These are phyloP conservation scores for Rhypophila decipiens DNA, from an alignment of 495 filamentous ascomycete genomes.

Conservation along the genomic window DNA sequence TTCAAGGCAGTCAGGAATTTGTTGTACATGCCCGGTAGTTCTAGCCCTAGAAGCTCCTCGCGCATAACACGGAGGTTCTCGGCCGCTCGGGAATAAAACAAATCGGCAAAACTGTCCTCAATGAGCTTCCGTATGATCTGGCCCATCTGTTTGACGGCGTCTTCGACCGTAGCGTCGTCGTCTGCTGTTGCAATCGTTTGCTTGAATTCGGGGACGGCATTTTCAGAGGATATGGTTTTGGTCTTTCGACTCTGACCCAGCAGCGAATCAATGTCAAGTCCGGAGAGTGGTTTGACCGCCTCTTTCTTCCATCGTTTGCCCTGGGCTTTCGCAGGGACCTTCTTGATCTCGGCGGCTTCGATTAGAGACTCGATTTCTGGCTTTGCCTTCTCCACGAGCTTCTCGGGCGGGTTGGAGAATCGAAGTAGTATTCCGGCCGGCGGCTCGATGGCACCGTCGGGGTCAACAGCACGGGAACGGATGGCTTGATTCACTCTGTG, in stretches of 20 bases:
- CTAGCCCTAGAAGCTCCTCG: constrained; percentile 67
- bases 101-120: constrained; percentile 64
- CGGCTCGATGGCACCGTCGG: constrained; percentile 59
- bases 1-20: constrained; percentile 66
- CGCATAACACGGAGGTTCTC: constrained; percentile 75
- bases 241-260: constrained; percentile 47
- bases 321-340: constrained; percentile 81
- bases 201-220: constrained; percentile 90
- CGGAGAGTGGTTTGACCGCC: constrained; percentile 77
- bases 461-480: constrained; percentile 70
- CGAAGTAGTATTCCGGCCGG: constrained; percentile 62
- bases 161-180: constrained; percentile 54
- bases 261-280: constrained; percentile 77
- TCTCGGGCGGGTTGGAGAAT: constrained; percentile 67
- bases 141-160: constrained; percentile 69
- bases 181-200: constrained; percentile 62
- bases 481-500: constrained; percentile 85
- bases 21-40: constrained; percentile 75
- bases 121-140: constrained; percentile 64
- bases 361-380: constrained; percentile 59
- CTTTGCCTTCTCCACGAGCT: constrained; percentile 50
- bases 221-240: constrained; percentile 61
- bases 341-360: constrained; percentile 73
- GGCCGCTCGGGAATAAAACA: constrained; percentile 64
- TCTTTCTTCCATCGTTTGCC: constrained; percentile 64